phyloP scores from a whole-genome alignment of 805 yeast species.

The Candida ipomoeae region DNA sequence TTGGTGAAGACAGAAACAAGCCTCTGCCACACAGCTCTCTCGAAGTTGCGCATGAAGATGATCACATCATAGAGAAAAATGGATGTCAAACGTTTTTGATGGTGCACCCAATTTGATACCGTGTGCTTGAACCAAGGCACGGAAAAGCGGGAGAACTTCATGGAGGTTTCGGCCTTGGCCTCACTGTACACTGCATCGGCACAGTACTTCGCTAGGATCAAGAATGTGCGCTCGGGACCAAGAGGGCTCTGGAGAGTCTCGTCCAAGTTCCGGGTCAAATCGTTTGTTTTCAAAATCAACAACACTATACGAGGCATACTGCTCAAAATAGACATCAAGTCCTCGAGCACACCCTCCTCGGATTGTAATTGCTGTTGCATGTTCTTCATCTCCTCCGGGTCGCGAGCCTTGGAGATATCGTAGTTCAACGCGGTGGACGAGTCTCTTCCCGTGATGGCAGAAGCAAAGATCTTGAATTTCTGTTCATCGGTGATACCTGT shows the following conservation, averaged over 20 bases:
- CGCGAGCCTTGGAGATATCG: constrained; percentile 51
- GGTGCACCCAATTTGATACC: constrained; percentile 30
- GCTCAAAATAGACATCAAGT: constrained; percentile 74
- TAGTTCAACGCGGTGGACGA: constrained; percentile 68
- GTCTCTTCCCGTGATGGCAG: constrained; percentile 94
- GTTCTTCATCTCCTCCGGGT: constrained; percentile 56
- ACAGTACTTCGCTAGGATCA: constrained; percentile 88
- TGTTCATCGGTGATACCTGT: constrained; percentile 76
- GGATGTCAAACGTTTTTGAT: constrained; percentile 29
- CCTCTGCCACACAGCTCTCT: background rate
- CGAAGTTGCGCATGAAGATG: constrained; percentile 19
- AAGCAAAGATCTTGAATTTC: constrained; percentile 74
- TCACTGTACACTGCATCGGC: constrained; percentile 76
- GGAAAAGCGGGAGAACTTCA: constrained; percentile 18
- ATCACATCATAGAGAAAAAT: constrained; percentile 33
- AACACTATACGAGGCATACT: constrained; percentile 81
- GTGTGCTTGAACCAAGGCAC: constrained; percentile 15
- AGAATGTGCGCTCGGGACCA: constrained; percentile 82
- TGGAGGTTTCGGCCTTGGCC: constrained; percentile 39
- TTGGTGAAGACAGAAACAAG: background rate
- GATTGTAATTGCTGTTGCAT: constrained; percentile 61
- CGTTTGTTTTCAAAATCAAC: constrained; percentile 88
- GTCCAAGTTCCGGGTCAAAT: constrained; percentile 83
- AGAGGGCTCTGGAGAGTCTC: constrained; percentile 76
- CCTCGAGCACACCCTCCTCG: constrained; percentile 61